phyloP scores from a whole-genome alignment of 305 asterid species.

The Plantago lanceolata region DNA sequence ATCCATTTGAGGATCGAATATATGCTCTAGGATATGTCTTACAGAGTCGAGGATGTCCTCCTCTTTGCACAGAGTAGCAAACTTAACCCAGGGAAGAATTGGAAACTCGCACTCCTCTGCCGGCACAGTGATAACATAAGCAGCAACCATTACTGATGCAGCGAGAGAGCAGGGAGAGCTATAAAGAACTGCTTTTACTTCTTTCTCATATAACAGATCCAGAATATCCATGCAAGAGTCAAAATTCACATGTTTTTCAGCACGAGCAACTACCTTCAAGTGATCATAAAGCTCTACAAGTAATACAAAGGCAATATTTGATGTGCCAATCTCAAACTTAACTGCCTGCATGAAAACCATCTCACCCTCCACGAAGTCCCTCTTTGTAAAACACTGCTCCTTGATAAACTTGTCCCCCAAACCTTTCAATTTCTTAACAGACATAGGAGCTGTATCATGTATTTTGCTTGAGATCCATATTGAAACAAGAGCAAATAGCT shows the following conservation, averaged over 20 bases:
- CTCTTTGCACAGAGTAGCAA: conserved; percentile 54
- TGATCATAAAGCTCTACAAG: conserved; percentile 65
- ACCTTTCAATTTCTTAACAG: conserved; percentile 47
- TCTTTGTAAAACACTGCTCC: conserved; percentile 71
- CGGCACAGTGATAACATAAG: conserved; percentile 70
- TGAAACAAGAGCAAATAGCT: conserved; percentile 69
- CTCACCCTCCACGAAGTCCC: conserved; percentile 74
- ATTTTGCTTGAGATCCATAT: conserved; percentile 84
- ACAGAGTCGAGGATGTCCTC: conserved; percentile 43
- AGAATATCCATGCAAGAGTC: conserved; percentile 71
- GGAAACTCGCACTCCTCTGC: conserved; percentile 76
- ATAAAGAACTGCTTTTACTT: conserved; percentile 47
- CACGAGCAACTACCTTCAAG: conserved; percentile 54
- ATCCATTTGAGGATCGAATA: conserved; percentile 37
- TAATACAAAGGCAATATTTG: conserved; percentile 39
- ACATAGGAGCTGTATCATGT: conserved; percentile 57
- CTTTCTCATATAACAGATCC: conserved; percentile 80
- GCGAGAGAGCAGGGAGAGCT: conserved; percentile 54
- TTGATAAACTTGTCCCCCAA: conserved; percentile 49
- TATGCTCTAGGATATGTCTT: conserved; percentile 40
- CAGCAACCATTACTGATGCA: conserved; percentile 68
- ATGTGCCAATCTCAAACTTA: conserved; percentile 55
- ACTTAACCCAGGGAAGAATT: conserved; percentile 76
- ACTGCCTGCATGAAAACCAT: conserved; percentile 63
- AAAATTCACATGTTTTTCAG: conserved; percentile 49